A percentile compares a stretch with the other conserved stretches of the same genome.
phyloP scores from a whole-genome alignment of 1,139 yeast genomes.

The Nakaseomyces delphensis region DNA sequence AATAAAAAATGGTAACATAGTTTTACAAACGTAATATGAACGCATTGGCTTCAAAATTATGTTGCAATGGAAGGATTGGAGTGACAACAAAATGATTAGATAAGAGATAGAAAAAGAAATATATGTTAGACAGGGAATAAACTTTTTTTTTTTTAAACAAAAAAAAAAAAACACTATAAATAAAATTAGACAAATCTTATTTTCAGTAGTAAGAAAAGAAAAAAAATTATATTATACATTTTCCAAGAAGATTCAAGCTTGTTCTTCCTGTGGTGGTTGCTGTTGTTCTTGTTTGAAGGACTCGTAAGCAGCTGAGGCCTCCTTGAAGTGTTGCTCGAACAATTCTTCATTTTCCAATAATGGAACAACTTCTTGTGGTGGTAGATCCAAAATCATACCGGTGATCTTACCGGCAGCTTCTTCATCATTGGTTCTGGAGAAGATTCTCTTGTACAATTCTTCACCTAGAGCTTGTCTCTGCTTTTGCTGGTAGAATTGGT shows the following conservation, averaged over 20 bases:
- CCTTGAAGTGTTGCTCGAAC: conserved; percentile 86
- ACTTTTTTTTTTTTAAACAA: neutral
- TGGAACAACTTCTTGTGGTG: conserved; percentile 81
- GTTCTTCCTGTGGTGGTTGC: conserved; percentile 21
- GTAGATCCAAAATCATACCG: conserved; percentile 97
- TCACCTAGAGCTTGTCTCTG: conserved; percentile 97
- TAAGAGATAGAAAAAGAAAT: neutral
- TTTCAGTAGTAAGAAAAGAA: neutral
- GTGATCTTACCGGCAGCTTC: conserved; percentile 99
- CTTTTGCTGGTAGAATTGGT: conserved; percentile 51
- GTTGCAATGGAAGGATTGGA: too few relatives aligned
- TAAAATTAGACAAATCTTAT: neutral
- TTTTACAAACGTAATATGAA: too few relatives aligned
- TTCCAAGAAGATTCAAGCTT: neutral
- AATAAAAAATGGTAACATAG: too few relatives aligned
- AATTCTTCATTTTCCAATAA: conserved; percentile 84
- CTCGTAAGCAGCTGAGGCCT: conserved; percentile 89
- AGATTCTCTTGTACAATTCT: conserved; percentile 91
- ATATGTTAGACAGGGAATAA: neutral
- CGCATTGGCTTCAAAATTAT: neutral
- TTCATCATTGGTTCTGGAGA: conserved; percentile 82
- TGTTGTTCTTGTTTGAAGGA: conserved; percentile 51
- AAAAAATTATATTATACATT: neutral
- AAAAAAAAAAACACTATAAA: neutral
- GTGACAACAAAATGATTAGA: neutral